A percentile compares a stretch with the other conserved stretches of the same genome.
Evolutionary conservation across 441 rosid species (phyloP).

Genomic region (Erysimum cheiri): DNA sequence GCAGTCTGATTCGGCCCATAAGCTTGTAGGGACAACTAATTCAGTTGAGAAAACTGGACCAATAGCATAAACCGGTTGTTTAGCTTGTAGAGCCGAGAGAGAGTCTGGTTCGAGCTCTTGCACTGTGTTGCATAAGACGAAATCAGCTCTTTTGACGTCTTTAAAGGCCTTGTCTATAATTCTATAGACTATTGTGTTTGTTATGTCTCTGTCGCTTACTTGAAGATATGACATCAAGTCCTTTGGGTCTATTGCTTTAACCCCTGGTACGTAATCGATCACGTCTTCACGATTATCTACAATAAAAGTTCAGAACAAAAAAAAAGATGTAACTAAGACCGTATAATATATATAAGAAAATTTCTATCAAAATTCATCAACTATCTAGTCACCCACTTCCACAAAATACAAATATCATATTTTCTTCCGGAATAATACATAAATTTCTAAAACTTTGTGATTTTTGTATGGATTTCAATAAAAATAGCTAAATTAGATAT

Average conservation of each 20-base stretch:
- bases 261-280: conserved; percentile 68
- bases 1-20: conserved; percentile 76
- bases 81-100: conserved; percentile 53
- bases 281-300: conserved; percentile 55
- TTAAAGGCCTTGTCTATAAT: conserved; percentile 51
- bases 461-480: neutral
- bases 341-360: neutral
- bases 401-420: conserved; percentile 7
- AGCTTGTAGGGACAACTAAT: conserved; percentile 57
- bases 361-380: neutral
- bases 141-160: conserved; percentile 57
- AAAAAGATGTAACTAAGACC: neutral
- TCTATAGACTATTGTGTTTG: conserved; percentile 48
- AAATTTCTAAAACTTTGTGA: neutral
- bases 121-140: conserved; percentile 58
- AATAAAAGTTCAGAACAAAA: neutral
- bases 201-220: conserved; percentile 44
- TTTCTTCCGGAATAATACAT: neutral
- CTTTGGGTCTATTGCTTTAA: conserved; percentile 50
- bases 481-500: neutral
- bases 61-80: conserved; percentile 56
- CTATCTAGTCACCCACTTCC: neutral
- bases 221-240: conserved; percentile 68
- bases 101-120: conserved; percentile 60
- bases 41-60: conserved; percentile 63